phyloP scores from a whole-genome alignment of 805 yeast genomes.

The Yarrowia keelungensis region DNA sequence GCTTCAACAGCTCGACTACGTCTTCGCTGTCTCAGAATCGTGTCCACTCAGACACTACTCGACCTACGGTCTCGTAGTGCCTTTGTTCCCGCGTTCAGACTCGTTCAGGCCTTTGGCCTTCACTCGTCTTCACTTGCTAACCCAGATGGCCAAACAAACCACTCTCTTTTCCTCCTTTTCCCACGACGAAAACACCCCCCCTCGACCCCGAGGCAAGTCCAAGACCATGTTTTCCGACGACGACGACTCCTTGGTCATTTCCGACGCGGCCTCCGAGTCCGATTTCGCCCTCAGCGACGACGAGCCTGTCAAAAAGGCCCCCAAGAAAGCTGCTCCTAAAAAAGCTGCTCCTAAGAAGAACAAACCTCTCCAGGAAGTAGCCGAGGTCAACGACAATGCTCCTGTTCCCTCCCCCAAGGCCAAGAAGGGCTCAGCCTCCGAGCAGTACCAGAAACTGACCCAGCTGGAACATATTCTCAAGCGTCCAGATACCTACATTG shows the following conservation, averaged over 20 bases:
- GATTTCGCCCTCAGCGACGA: conserved; percentile 7
- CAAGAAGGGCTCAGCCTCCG: conserved; percentile 55
- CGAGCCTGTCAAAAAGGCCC: neutral
- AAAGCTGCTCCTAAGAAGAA: conserved; percentile 1
- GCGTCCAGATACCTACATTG: conserved; percentile 97
- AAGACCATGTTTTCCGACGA: conserved; percentile 22
- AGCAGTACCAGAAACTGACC: conserved; percentile 89
- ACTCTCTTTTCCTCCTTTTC: conserved; percentile 13
- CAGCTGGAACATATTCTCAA: conserved; percentile 95
- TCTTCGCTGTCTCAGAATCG: too few relatives aligned
- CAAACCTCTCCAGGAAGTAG: conserved; percentile 30
- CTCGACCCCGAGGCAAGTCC: conserved; percentile 17
- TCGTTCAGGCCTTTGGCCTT: conserved; percentile 3
- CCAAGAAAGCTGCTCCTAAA: conserved; percentile 14
- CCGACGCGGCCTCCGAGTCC: conserved; percentile 5
- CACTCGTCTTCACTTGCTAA: neutral
- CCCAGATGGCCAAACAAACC: conserved; percentile 32
- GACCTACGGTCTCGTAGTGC: neutral
- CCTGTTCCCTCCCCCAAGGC: neutral
- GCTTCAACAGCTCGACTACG: too few relatives aligned
- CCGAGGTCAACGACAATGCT: neutral
- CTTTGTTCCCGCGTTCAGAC: neutral
- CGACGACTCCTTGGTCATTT: conserved; percentile 22
- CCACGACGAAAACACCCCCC: conserved; percentile 29
- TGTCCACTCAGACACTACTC: too few relatives aligned